These are phyloP conservation scores for Fusarium sp. DNA, from an alignment of 2,329 filamentous ascomycete genomes.

Conservation along the genomic window DNA sequence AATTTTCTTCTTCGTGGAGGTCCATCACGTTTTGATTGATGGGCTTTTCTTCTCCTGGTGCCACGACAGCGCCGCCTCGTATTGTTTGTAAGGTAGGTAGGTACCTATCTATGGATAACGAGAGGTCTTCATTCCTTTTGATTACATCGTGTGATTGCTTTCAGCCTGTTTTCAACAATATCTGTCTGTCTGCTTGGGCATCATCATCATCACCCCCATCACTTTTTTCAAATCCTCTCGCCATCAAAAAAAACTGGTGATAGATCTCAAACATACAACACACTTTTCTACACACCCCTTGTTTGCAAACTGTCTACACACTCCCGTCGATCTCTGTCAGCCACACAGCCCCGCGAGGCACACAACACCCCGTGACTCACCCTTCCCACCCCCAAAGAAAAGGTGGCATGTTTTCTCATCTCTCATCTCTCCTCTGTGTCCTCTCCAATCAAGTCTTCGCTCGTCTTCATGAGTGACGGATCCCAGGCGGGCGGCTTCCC, in stretches of 20 bases:
- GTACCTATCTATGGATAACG: no score
- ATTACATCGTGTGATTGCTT: slow-evolving; percentile 26
- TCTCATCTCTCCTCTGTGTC: neutral
- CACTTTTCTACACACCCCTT: slow-evolving; percentile 12
- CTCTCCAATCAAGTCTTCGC: slow-evolving; percentile 38
- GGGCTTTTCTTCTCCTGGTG: slow-evolving; percentile 26
- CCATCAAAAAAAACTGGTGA: slow-evolving; percentile 33
- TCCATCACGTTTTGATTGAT: slow-evolving; percentile 28
- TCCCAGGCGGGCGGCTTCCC: slow-evolving; percentile 32
- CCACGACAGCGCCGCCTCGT: slow-evolving; percentile 42
- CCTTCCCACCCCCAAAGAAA: neutral
- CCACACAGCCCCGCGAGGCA: slow-evolving; percentile 37
- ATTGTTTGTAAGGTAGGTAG: slow-evolving; percentile 5
- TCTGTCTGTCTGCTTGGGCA: neutral
- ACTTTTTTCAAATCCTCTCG: neutral
- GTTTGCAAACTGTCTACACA: slow-evolving; percentile 12
- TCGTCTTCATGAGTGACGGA: slow-evolving; percentile 10
- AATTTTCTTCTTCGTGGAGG: neutral
- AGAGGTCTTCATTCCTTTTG: slow-evolving; percentile 30
- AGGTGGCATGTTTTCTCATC: slow-evolving; percentile 33
- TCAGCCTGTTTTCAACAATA: slow-evolving; percentile 1
- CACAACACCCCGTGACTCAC: slow-evolving; percentile 41
- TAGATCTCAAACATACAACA: slow-evolving; percentile 33
- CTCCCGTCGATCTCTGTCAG: slow-evolving; percentile 32
- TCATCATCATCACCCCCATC: neutral